phyloP scores from a whole-genome alignment of 441 rosid genomes.

The Gossypium lobatum region DNA sequence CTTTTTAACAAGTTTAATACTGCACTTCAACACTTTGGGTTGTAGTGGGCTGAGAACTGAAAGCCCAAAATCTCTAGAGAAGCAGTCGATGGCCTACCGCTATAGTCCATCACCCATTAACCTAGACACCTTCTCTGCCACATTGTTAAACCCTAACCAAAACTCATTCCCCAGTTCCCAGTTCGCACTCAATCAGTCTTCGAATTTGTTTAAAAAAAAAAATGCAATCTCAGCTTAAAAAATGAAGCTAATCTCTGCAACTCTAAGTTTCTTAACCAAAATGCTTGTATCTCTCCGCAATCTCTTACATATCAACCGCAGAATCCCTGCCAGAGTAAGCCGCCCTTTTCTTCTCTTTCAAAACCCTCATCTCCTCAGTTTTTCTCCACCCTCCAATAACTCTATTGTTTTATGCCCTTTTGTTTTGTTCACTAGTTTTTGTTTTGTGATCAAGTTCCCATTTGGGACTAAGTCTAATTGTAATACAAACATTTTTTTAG shows the following conservation, averaged over 20 bases:
- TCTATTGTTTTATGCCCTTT: constrained; percentile 33
- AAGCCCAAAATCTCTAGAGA: neutral
- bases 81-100: neutral
- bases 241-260: constrained; percentile 29
- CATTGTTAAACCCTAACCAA: constrained; percentile 23
- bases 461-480: constrained; percentile 29
- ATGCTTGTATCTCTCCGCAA: constrained; percentile 50
- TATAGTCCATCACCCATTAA: neutral
- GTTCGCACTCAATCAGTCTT: neutral
- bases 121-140: neutral
- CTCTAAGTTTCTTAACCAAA: constrained; percentile 25
- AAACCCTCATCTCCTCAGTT: constrained; percentile 18
- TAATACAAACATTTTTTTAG: constrained; percentile 6
- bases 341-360: constrained; percentile 22
- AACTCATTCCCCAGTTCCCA: neutral
- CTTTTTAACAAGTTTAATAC: no score
- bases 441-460: constrained; percentile 42
- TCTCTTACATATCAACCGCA: constrained; percentile 37
- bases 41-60: neutral
- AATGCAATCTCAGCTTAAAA: constrained; percentile 25
- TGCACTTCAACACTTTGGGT: neutral
- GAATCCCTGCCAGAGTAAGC: constrained; percentile 38
- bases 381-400: constrained; percentile 18
- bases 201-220: constrained; percentile 14
- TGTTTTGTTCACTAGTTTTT: constrained; percentile 42